Percentiles rank a stretch among this genome's conserved stretches.
Evolutionary conservation across 306 rosid genomes (phyloP).

Genomic region (Herpetospermum pedunculosum): DNA sequence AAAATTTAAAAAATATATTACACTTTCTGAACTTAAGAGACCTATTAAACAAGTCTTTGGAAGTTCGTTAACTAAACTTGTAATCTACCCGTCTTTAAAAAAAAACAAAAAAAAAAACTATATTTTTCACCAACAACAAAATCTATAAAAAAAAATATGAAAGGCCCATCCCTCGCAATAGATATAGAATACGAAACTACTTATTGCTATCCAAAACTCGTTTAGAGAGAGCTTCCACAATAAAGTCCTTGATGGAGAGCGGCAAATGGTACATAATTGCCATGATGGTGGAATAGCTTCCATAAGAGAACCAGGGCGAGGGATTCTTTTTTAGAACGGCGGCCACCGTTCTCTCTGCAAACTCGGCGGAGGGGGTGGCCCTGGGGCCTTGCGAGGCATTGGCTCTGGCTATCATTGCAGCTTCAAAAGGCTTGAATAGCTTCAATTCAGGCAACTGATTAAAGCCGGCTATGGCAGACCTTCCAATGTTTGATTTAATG

Average conservation of each 20-base stretch:
- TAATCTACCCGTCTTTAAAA: too few relatives aligned
- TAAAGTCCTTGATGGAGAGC: constrained; percentile 43
- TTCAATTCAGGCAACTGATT: constrained; percentile 60
- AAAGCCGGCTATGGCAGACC: constrained; percentile 35
- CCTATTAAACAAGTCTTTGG: too few relatives aligned
- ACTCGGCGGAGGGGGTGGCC: constrained; percentile 67
- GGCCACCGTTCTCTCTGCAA: constrained; percentile 53
- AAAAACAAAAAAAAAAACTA: neutral
- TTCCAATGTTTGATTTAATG: constrained; percentile 62
- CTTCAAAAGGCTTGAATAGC: constrained; percentile 57
- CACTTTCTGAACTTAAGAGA: too few relatives aligned
- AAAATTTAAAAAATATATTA: too few relatives aligned
- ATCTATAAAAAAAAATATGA: neutral
- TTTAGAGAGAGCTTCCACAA: constrained; percentile 30
- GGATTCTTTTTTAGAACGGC: constrained; percentile 56
- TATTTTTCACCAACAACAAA: neutral
- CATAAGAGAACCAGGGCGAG: constrained; percentile 72
- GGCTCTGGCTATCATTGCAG: constrained; percentile 45
- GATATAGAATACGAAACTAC: neutral
- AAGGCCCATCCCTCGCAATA: neutral
- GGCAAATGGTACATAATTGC: constrained; percentile 68
- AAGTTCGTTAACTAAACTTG: too few relatives aligned
- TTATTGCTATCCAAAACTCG: neutral
- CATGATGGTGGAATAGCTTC: constrained; percentile 36
- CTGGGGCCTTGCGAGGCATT: constrained; percentile 35